A percentile compares a stretch with the other conserved stretches of the same genome.
These are phyloP conservation scores for Corinectria fuckeliana DNA, from an alignment of 2,329 filamentous ascomycete genomes.

Conservation along the genomic window DNA sequence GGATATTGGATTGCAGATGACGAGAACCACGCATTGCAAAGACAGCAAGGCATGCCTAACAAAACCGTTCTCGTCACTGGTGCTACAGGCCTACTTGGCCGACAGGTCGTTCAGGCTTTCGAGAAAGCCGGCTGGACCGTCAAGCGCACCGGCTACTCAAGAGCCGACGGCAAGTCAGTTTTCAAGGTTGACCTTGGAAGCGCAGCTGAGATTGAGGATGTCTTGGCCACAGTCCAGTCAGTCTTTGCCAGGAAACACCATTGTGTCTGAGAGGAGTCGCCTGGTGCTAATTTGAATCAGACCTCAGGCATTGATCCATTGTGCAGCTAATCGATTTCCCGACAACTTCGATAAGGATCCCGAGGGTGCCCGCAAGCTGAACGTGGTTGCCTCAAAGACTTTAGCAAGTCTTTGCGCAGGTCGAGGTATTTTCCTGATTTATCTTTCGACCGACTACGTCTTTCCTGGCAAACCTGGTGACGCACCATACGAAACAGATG, in stretches of 20 bases:
- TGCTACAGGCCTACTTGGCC: constrained; percentile 82
- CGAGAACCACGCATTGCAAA: neutral
- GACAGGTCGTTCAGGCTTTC: constrained; percentile 77
- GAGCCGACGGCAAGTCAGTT: constrained; percentile 73
- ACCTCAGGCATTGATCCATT: constrained; percentile 81
- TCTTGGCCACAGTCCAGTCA: constrained; percentile 63
- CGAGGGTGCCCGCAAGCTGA: constrained; percentile 73
- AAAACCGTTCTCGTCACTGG: constrained; percentile 77
- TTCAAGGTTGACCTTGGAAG: constrained; percentile 65
- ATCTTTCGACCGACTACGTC: constrained; percentile 85
- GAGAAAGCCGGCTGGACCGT: constrained; percentile 66
- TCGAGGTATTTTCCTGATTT: constrained; percentile 70
- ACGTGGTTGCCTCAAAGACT: constrained; percentile 71
- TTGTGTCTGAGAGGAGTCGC: neutral
- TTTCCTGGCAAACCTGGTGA: constrained; percentile 78
- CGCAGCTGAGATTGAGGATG: constrained; percentile 53
- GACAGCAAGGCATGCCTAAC: constrained; percentile 27
- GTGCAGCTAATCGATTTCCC: constrained; percentile 88
- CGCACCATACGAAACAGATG: constrained; percentile 77
- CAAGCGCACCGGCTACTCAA: constrained; percentile 75
- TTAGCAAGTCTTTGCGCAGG: constrained; percentile 71
- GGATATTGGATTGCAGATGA: neutral
- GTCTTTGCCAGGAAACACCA: neutral
- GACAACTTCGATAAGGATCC: constrained; percentile 85
- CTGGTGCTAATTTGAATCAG: constrained; percentile 47